Base-by-base conservation (phyloP, 2,329 filamentous ascomycete genomes). In the Exophiala dermatitidis region DNA sequence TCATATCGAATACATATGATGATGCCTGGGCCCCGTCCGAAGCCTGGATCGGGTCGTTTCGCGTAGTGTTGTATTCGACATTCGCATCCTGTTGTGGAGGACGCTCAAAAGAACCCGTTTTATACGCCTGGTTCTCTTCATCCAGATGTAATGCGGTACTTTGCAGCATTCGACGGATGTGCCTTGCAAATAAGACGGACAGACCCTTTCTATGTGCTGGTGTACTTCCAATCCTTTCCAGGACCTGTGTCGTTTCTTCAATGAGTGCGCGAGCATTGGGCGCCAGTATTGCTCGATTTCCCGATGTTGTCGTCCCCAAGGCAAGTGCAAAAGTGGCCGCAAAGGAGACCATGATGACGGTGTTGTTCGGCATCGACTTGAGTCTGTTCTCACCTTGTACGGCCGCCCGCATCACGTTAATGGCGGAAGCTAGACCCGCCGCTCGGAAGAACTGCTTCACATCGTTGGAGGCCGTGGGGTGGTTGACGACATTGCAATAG, bases 331-430 rank as follows among this genome's bases (percentile, higher is more conserved):
- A 85, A 61, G 82, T 85, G 3, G 83, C 83, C 0, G 85, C 84
- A 59, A 87, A 88, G 1, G 84, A 85, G 8, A 88, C 86, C 85
- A 88, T 88, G 59, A 88, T 86, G 51, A 84, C 80, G 0, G 85
- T 87, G 61, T 88, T 88, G 67, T 88, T 88, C 0, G 85, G 85
- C 84, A 88, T 88, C 0, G 84, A 87, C 51, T 82, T 82, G 0
- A 88, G 74, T 56, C 84, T 78, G 0, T 76, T 72, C 64, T 88
- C 85, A 33, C 84, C 84, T 66, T 87, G 84, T 4, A 88, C 85
- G 0, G 84, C 84, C 1, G 82, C 83, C 26, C 85, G 80, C 74
- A 88, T 79, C 3, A 88, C 85, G 53, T 86, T 87, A n/a, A 88
- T 68, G 0, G 85, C 83, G 0, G 84, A 85, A 0, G 84, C 86